Conservation (phyloP, 2,329 filamentous ascomycete genomes). For the Exophiala oligosperma region DNA sequence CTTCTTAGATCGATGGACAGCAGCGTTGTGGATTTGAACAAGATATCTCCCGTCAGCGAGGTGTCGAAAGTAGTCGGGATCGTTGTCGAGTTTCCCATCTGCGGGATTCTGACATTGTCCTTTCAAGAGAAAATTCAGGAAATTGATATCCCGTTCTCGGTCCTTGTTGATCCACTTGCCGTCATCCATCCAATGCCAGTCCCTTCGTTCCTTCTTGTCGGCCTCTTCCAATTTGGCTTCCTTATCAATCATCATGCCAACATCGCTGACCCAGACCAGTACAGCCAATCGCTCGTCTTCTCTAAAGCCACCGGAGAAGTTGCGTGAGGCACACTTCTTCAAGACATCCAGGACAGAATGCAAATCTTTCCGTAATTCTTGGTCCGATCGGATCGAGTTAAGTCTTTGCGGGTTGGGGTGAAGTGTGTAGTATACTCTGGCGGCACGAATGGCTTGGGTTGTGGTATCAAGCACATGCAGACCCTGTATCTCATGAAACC, state of each 20-base stretch:
- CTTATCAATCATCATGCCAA: constrained; percentile 71
- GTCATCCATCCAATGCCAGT: constrained; percentile 73
- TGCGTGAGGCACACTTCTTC: constrained; percentile 85
- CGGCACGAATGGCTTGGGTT: constrained; percentile 91
- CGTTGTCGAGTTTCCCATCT: constrained; percentile 18
- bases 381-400: constrained; percentile 84
- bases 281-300: constrained; percentile 76
- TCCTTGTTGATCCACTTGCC: constrained; percentile 69
- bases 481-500: constrained; percentile 85
- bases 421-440: constrained; percentile 93
- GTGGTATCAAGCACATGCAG: constrained; percentile 90
- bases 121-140: constrained; percentile 68
- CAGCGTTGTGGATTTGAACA: constrained; percentile 84
- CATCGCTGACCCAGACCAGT: constrained; percentile 73
- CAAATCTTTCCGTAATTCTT: constrained; percentile 78
- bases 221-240: constrained; percentile 76
- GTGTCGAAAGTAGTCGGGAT: constrained; percentile 62
- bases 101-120: constrained; percentile 16
- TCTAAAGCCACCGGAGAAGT: constrained; percentile 79
- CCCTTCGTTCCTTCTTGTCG: constrained; percentile 69
- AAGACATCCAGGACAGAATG: constrained; percentile 85
- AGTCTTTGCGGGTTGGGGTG: constrained; percentile 85
- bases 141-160: constrained; percentile 75
- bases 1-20: constrained; percentile 78
- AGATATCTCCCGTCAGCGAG: constrained; percentile 79